These are phyloP conservation scores for Clarireedia homoeocarpa DNA, from an alignment of 2,329 filamentous ascomycete genomes.

Conservation along the genomic window DNA sequence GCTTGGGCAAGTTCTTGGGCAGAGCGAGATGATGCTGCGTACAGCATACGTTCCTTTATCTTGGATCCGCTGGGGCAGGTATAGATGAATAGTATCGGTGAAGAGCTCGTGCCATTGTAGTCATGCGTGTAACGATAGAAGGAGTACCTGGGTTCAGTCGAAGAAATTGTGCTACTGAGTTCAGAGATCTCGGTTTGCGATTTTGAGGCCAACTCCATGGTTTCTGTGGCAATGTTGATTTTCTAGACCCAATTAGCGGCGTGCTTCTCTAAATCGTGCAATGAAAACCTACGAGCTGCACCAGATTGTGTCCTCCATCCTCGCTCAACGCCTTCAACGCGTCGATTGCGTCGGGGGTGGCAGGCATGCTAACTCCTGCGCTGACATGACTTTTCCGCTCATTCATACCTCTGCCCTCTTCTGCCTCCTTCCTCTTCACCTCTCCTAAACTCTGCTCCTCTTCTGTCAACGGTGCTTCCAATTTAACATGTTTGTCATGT, in stretches of 20 bases:
- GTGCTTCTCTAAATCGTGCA: not conserved
- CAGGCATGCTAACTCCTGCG: slow-evolving; percentile 37
- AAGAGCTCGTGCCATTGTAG: slow-evolving; percentile 42
- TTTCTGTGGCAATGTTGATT: slow-evolving; percentile 65
- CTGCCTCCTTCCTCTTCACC: slow-evolving; percentile 67
- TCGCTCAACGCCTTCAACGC: slow-evolving; percentile 53
- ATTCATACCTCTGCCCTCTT: slow-evolving; percentile 61
- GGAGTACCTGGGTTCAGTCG: slow-evolving; percentile 65
- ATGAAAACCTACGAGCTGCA: slow-evolving; percentile 53
- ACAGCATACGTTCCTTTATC: slow-evolving; percentile 81
- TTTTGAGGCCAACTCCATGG: slow-evolving; percentile 53
- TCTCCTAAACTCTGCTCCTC: slow-evolving; percentile 66
- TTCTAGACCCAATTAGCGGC: slow-evolving; percentile 38
- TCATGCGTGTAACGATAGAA: slow-evolving; percentile 64
- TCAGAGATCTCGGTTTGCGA: slow-evolving; percentile 47
- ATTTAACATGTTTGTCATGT: slow-evolving; percentile 58
- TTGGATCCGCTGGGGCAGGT: slow-evolving; percentile 66
- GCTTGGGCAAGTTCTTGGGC: slow-evolving; percentile 58
- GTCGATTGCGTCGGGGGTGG: slow-evolving; percentile 54
- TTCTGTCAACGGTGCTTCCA: slow-evolving; percentile 67
- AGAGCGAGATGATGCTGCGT: slow-evolving; percentile 62
- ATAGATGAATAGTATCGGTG: slow-evolving; percentile 71
- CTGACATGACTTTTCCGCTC: slow-evolving; percentile 43
- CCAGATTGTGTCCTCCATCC: slow-evolving; percentile 41
- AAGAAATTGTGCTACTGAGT: slow-evolving; percentile 53